These are phyloP conservation scores for Eutrema yunnanense DNA, from an alignment of 345 rosid species.

Conservation along the genomic window DNA sequence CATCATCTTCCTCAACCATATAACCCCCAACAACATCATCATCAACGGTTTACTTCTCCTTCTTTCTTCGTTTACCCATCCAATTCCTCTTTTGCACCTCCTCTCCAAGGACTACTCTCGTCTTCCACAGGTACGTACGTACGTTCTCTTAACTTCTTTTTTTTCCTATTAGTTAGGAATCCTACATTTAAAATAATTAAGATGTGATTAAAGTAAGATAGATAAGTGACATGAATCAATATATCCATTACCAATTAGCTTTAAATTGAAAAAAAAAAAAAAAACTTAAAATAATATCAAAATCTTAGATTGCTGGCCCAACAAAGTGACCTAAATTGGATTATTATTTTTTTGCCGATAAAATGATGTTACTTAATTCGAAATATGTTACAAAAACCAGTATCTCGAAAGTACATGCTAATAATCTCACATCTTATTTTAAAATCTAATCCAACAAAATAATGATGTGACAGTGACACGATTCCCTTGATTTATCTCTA, in stretches of 20 bases:
- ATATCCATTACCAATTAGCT: neutral
- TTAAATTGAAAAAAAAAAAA: neutral
- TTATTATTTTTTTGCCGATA: no score
- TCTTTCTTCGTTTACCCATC: slow-evolving; percentile 33
- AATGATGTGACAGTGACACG: neutral
- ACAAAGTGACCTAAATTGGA: neutral
- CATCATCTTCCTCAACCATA: slow-evolving; percentile 43
- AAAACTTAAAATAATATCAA: neutral
- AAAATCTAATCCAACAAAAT: neutral
- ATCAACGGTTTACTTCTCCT: slow-evolving; percentile 46
- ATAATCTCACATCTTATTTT: neutral
- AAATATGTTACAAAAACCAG: no score
- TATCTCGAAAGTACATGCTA: neutral
- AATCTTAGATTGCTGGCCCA: neutral
- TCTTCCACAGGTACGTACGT: slow-evolving; percentile 43
- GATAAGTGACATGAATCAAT: neutral
- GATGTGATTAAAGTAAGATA: neutral
- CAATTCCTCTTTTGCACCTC: slow-evolving; percentile 22
- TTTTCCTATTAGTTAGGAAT: neutral
- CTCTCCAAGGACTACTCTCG: slow-evolving; percentile 21
- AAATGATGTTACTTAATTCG: no score
- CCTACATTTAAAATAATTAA: neutral
- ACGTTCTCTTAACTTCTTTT: neutral
- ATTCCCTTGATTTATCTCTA: neutral
- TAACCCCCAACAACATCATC: slow-evolving; percentile 39